Evolutionary conservation across 2,329 filamentous ascomycete genomes (phyloP), one percentile per base, ranked within the genome.

Genomic region (Harringtonia lauricola): DNA sequence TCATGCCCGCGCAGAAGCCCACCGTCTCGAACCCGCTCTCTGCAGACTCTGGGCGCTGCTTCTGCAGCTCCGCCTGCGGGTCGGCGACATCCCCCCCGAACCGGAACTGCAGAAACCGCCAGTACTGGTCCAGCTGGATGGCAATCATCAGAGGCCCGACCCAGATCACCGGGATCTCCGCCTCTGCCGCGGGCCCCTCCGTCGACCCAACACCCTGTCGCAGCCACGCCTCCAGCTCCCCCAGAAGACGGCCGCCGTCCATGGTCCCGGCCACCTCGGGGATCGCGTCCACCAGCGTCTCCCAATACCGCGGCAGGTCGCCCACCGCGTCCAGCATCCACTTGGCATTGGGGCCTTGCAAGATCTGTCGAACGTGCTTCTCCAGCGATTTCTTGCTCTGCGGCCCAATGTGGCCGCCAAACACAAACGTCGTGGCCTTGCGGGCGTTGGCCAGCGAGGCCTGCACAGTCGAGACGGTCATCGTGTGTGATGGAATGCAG

Each of bases 1-100:
- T 40, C 2, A 67, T 42, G 0, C 66, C 65, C 1, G 58, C 59
- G 30, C 66, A 69, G 41, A 67, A 60, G 0, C 66, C 66, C 4
- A 19, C 10, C 5, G 36, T 29, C 15, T 24, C 36, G 3, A 22
- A 8, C 34, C 7, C 4, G 17, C 14, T 7, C 3, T 15, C n/a
- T 12, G 12, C 10, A 6, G 15, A 51, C 22, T 2, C 48, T 39
- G 39, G 28, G 30, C 14, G 30, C 30, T 31, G 31, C 38, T 21
- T 29, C 38, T n/a, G 12, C 38, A 39, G 26, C 28, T 17, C 17
- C 4, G 38, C 26, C 18, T 39, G 38, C 26, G 13, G 38, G 13
- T 39, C 46, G 14, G 51, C 39, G 17, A 18, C 36, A 12, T 19
- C 40, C 12, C 19, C 29, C 18, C 22, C 18, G 8, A 43, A n/a